Conservation (phyloP, 1,139 yeast genomes). For the Hyphopichia buzzinii region DNA sequence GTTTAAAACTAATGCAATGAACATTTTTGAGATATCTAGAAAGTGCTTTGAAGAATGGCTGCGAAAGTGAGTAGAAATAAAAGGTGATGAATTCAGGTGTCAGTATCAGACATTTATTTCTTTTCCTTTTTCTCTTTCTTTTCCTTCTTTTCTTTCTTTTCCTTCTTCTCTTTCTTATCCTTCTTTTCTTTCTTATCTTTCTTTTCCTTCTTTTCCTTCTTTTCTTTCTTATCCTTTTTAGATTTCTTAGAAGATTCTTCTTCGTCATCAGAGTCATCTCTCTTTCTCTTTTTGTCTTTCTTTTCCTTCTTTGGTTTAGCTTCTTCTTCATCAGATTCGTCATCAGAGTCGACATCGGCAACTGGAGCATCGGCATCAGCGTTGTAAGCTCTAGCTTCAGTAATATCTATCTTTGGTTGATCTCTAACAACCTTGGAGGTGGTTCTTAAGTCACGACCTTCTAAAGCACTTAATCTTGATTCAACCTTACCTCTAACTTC, state of each 20-base stretch:
- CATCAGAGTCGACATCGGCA: conserved; percentile 27
- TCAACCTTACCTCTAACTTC: conserved; percentile 93
- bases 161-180: conserved; percentile 34
- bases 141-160: conserved; percentile 16
- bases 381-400: conserved; percentile 85
- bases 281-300: conserved; percentile 21
- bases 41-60: neutral
- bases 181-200: conserved; percentile 44
- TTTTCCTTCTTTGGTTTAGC: conserved; percentile 31
- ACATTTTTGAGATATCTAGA: neutral
- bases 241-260: conserved; percentile 41
- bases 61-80: neutral
- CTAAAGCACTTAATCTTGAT: conserved; percentile 89
- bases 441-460: conserved; percentile 89
- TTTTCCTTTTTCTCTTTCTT: conserved; percentile 38
- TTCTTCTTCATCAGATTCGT: conserved; percentile 41
- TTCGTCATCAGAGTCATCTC: conserved; percentile 36
- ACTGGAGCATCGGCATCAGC: conserved; percentile 84
- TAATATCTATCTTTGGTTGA: conserved; percentile 77
- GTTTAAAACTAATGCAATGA: neutral
- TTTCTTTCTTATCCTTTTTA: conserved; percentile 41
- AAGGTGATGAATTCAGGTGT: neutral
- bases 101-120: conserved; percentile 15
- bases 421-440: conserved; percentile 74
- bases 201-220: conserved; percentile 25